Conservation (phyloP, 768 basidiomycete species). For the Sutorius australiensis region DNA sequence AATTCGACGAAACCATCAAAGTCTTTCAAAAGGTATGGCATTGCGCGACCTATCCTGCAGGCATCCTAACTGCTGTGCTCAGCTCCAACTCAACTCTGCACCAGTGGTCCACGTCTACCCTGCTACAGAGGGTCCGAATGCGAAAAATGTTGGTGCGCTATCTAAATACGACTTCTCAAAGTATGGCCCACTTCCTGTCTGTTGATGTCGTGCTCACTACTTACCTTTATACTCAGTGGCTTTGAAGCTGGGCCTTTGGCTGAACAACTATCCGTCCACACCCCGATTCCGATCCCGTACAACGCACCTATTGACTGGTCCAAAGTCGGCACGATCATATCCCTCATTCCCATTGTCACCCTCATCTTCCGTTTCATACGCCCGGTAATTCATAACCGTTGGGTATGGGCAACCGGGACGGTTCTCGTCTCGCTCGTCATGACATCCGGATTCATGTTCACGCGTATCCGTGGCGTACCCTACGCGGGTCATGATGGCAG, state of each 20-base stretch:
- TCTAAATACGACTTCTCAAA: slow-evolving; percentile 75
- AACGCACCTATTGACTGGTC: slow-evolving; percentile 73
- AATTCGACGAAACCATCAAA: slow-evolving; percentile 73
- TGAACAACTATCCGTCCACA: slow-evolving; percentile 65
- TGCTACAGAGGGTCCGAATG: slow-evolving; percentile 65
- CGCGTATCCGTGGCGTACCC: slow-evolving; percentile 80
- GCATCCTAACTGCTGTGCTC: slow-evolving; percentile 14
- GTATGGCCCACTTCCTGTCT: slow-evolving; percentile 39
- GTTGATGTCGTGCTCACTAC: background rate
- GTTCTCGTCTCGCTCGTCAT: slow-evolving; percentile 69
- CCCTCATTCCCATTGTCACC: slow-evolving; percentile 44
- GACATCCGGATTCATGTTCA: slow-evolving; percentile 96
- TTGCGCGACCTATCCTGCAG: background rate
- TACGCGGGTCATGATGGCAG: slow-evolving; percentile 59
- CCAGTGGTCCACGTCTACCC: slow-evolving; percentile 79
- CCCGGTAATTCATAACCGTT: slow-evolving; percentile 65
- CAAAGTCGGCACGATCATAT: slow-evolving; percentile 45
- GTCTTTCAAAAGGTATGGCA: slow-evolving; percentile 77
- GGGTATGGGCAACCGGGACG: slow-evolving; percentile 72
- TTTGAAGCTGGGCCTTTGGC: slow-evolving; percentile 79
- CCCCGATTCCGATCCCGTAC: slow-evolving; percentile 81
- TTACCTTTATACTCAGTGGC: slow-evolving; percentile 50
- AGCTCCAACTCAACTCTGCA: slow-evolving; percentile 83
- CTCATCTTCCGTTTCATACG: slow-evolving; percentile 57
- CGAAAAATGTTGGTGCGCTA: slow-evolving; percentile 48